Base-by-base conservation (phyloP, 2,329 filamentous ascomycete species). In the Colletotrichum kahawae region DNA sequence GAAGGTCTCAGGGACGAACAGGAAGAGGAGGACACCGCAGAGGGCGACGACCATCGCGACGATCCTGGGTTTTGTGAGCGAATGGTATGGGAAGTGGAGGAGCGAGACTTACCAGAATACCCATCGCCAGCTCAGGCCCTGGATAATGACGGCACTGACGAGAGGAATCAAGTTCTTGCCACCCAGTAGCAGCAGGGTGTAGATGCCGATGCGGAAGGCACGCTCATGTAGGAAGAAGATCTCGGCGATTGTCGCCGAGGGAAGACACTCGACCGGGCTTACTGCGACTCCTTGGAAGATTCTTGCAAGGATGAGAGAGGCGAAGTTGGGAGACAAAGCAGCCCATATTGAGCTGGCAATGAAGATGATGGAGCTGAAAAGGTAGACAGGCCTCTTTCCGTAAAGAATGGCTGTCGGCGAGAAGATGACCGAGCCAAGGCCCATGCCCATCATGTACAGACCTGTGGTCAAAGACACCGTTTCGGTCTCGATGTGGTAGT, bases 151-250 rank as follows among this genome's bases (percentile, higher is more conserved):
- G 10, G 96, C 96, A 82, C 95, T 97, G 29, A 97, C 93, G 29
- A 98, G 86, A 0, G 96, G 96, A 6, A 98, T 89, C 77, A 98
- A 82, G 79, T 98, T 98, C 88, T 98, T 98, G 65, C 96, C 95
- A 16, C 96, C 95, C 0, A 98, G 90, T 14, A 98, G 88, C 7
- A 98, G 87, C 24, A 98, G 85, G 0, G 96, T 98, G 82, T 98
- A 98, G 29, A 98, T 95, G 12, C 97, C 97, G 59, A 98, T 92
- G 6, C 96, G 93, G 82, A 96, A 98, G 0, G 96, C 96, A 76
- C 96, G 90, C 85, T 98, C 96, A 80, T 98, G 96, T 24, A 98
- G 88, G 81, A 98, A 98, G 87, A 96, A 98, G 75, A 98, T 98
- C 83, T 98, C 96, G 5, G 96, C 95, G 80, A 98, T 96, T 0